These are phyloP conservation scores for Diaporthe aspalathi DNA, from an alignment of 2,329 filamentous ascomycete species.

Conservation along the genomic window DNA sequence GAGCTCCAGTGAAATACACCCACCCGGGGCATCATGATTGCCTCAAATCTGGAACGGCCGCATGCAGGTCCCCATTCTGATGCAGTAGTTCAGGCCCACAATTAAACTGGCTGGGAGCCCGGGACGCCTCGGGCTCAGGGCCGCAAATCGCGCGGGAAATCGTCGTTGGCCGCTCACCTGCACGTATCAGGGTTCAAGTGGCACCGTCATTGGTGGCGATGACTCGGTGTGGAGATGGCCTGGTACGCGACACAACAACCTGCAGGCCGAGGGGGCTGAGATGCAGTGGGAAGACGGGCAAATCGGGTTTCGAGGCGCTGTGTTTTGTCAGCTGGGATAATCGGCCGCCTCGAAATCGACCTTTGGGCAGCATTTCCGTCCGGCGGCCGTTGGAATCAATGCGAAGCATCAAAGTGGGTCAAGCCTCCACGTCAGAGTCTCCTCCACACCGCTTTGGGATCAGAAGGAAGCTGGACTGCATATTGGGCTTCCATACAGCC, in stretches of 20 bases:
- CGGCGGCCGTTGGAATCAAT: constrained; percentile 10
- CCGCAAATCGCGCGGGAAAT: constrained; percentile 31
- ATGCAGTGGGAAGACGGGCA: background rate
- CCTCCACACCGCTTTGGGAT: constrained; percentile 19
- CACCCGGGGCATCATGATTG: constrained; percentile 35
- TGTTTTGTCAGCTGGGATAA: constrained; percentile 21
- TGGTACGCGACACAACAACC: constrained; percentile 3
- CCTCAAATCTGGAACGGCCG: constrained; percentile 35
- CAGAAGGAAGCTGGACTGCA: constrained; percentile 19
- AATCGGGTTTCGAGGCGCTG: background rate
- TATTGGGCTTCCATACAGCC: constrained; percentile 14
- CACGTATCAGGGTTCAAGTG: constrained; percentile 3
- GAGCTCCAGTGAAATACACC: constrained; percentile 35
- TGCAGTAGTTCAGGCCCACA: constrained; percentile 32
- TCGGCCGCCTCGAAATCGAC: constrained; percentile 20
- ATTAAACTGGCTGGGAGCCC: background rate
- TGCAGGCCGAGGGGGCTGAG: constrained; percentile 15
- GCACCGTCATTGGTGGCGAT: constrained; percentile 23
- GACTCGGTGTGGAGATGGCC: constrained; percentile 21
- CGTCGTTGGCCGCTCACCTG: constrained; percentile 29
- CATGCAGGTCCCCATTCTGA: constrained; percentile 34
- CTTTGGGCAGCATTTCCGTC: constrained; percentile 1
- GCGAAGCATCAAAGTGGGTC: constrained; percentile 21
- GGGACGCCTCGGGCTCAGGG: background rate
- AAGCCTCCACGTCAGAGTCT: constrained; percentile 14